Percentiles rank a stretch among this genome's conserved stretches.
Conservation (phyloP, 129 eudicot species). For the Flaveria bidentis region DNA sequence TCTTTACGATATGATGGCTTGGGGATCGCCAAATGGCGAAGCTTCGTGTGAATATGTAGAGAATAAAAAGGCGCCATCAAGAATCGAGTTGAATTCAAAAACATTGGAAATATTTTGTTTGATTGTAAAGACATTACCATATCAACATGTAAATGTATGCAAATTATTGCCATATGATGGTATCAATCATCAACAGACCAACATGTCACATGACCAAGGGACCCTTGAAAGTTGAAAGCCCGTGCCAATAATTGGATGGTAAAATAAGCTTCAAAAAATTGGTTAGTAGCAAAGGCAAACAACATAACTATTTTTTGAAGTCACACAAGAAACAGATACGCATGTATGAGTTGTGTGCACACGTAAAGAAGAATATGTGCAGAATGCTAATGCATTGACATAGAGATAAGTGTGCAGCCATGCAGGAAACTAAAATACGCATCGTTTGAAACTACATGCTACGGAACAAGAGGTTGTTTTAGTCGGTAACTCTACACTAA, state of each 20-base stretch:
- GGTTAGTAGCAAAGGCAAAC: neutral
- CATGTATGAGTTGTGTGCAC: neutral
- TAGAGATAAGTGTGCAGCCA: conserved; percentile 15
- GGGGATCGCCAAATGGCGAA: neutral
- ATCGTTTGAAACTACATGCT: neutral
- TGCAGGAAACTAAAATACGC: conserved; percentile 16
- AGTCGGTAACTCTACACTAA: neutral
- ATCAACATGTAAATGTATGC: neutral
- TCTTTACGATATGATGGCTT: neutral
- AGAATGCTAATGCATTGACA: conserved; percentile 10
- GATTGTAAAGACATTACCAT: neutral
- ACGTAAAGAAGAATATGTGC: conserved; percentile 13
- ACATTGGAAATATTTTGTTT: neutral
- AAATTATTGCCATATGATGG: conserved; percentile 6
- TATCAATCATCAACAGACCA: neutral
- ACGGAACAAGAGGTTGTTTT: conserved; percentile 5
- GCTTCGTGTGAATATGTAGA: neutral
- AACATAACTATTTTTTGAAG: neutral
- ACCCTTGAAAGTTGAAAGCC: conserved; percentile 24
- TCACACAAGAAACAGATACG: neutral
- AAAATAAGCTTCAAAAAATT: neutral
- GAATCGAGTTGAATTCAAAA: neutral
- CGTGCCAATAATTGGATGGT: conserved; percentile 21
- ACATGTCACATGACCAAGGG: conserved; percentile 42
- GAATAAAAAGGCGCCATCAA: neutral